Evolutionary conservation across 2,329 filamentous ascomycete species (phyloP).

Genomic region (Aaosphaeria pasadenensis): DNA sequence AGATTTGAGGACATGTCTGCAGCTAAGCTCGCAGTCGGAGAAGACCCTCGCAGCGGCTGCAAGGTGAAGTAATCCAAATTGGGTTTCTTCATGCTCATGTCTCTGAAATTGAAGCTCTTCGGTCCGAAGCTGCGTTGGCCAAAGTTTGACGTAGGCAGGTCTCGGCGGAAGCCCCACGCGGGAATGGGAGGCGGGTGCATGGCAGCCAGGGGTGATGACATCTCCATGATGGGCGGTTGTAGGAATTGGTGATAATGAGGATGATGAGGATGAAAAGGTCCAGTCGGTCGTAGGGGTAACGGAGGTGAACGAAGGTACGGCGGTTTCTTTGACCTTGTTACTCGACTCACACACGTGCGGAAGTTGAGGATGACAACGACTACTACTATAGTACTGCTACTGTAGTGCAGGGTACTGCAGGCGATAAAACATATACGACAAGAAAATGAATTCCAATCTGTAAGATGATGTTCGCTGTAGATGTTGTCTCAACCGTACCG

Average conservation of each 20-base stretch:
- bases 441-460: conserved; percentile 40
- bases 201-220: conserved; percentile 89
- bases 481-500: conserved; percentile 10
- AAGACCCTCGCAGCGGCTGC: conserved; percentile 77
- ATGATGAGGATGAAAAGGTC: conserved; percentile 4
- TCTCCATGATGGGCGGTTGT: conserved; percentile 64
- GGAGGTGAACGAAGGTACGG: background rate
- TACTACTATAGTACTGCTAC: background rate
- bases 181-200: conserved; percentile 73
- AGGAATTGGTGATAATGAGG: background rate
- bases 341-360: background rate
- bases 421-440: conserved; percentile 17
- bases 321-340: background rate
- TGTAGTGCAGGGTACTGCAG: background rate
- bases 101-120: conserved; percentile 72
- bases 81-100: conserved; percentile 67
- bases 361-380: background rate
- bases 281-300: conserved; percentile 3
- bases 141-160: conserved; percentile 55
- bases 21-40: conserved; percentile 84
- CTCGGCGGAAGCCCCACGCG: conserved; percentile 60
- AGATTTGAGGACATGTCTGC: conserved; percentile 97
- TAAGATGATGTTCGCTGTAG: conserved; percentile 30
- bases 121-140: conserved; percentile 55
- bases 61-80: conserved; percentile 77